Conservation (phyloP, 176 grass and related monocot genomes). For the Eragrostis nindensis region DNA sequence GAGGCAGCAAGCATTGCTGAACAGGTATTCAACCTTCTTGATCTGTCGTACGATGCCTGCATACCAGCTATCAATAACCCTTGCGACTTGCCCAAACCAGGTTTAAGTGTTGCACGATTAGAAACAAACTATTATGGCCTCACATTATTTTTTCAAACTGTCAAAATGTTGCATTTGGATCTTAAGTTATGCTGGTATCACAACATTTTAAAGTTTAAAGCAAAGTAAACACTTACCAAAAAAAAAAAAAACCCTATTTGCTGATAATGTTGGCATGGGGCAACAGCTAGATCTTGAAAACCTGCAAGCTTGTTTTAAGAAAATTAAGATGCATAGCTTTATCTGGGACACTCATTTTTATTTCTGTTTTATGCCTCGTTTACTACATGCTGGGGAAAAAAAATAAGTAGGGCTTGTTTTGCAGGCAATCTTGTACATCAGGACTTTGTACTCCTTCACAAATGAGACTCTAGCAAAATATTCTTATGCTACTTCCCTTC, state of each 20-base stretch:
- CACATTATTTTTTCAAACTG: constrained; percentile 8
- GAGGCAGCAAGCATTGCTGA: constrained; percentile 99
- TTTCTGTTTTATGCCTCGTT: constrained; percentile 3
- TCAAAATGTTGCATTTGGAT: background rate
- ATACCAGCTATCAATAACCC: background rate
- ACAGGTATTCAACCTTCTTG: constrained; percentile 57
- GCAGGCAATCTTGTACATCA: constrained; percentile 92
- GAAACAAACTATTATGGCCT: background rate
- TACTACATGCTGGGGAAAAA: constrained; percentile 30
- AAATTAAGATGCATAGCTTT: constrained; percentile 1
- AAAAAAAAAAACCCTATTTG: background rate
- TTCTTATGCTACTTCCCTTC: constrained; percentile 98
- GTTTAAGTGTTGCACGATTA: background rate
- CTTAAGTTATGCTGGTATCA: background rate
- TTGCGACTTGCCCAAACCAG: background rate
- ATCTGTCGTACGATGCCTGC: background rate
- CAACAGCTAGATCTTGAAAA: constrained; percentile 12
- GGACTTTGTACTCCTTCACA: constrained; percentile 93
- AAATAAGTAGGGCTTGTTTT: constrained; percentile 17
- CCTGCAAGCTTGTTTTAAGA: background rate
- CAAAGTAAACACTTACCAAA: background rate
- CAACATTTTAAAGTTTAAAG: constrained; percentile 2
- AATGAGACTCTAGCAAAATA: constrained; percentile 98
- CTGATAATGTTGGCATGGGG: background rate
- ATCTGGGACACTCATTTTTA: background rate